Percentiles rank a stretch among this genome's conserved stretches.
Conservation (phyloP, 2,329 filamentous ascomycete species). For the Beauveria sp. region DNA sequence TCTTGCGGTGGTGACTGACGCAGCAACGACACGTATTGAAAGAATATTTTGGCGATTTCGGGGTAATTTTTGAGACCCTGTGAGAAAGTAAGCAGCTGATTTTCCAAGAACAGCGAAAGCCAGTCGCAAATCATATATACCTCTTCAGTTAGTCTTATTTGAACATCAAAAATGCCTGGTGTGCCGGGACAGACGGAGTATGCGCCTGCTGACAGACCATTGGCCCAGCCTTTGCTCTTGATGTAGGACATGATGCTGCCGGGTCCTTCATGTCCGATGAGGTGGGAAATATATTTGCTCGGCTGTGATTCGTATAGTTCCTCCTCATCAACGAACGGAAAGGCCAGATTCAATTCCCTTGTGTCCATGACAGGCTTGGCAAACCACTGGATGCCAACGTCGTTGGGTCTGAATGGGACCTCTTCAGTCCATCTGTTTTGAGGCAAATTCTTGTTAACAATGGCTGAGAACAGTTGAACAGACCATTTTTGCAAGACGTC, state of each 20-base stretch:
- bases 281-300: slow-evolving; percentile 76
- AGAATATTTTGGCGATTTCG: slow-evolving; percentile 75
- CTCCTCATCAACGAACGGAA: slow-evolving; percentile 82
- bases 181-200: slow-evolving; percentile 69
- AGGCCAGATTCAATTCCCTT: slow-evolving; percentile 69
- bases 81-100: slow-evolving; percentile 5
- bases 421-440: slow-evolving; percentile 48
- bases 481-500: slow-evolving; percentile 82
- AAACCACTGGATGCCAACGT: slow-evolving; percentile 63
- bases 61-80: slow-evolving; percentile 69
- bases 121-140: slow-evolving; percentile 32
- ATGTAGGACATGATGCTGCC: slow-evolving; percentile 87
- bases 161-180: slow-evolving; percentile 71
- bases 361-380: slow-evolving; percentile 89
- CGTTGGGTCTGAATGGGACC: slow-evolving; percentile 39
- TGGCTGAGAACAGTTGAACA: slow-evolving; percentile 69
- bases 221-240: slow-evolving; percentile 86
- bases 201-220: slow-evolving; percentile 69
- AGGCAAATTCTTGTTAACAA: slow-evolving; percentile 73
- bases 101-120: neutral
- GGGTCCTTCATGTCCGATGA: slow-evolving; percentile 88
- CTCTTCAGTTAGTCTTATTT: slow-evolving; percentile 75
- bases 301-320: slow-evolving; percentile 71
- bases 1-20: slow-evolving; percentile 72
- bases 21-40: slow-evolving; percentile 86